Evolutionary conservation across 2,329 filamentous ascomycete species (phyloP).

Genomic region (Ceratocystis ficicola): DNA sequence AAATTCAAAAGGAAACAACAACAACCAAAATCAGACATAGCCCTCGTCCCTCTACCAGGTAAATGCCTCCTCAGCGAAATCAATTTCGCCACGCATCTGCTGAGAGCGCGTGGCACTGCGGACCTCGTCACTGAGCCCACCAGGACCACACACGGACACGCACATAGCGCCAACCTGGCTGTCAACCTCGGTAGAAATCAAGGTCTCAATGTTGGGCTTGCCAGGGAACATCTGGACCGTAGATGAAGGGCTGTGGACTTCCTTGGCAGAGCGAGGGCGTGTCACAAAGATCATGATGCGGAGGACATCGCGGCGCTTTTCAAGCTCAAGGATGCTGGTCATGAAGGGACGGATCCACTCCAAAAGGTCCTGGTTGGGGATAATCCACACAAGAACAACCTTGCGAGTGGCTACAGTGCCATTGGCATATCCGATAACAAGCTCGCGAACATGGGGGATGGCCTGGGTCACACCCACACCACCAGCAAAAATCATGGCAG

Average conservation of each 20-base stretch:
- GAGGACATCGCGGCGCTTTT: conserved; percentile 58
- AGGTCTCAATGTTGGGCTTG: conserved; percentile 58
- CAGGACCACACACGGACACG: conserved; percentile 63
- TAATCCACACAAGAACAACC: conserved; percentile 65
- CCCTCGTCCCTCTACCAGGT: conserved; percentile 35
- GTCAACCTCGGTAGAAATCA: conserved; percentile 62
- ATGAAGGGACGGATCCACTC: conserved; percentile 79
- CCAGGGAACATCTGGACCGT: conserved; percentile 80
- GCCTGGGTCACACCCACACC: conserved; percentile 74
- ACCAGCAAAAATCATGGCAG: conserved; percentile 65
- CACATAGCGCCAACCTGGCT: conserved; percentile 62
- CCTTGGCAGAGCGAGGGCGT: conserved; percentile 61
- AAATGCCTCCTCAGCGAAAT: conserved; percentile 72
- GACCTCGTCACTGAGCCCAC: conserved; percentile 63
- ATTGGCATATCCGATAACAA: conserved; percentile 55
- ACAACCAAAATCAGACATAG: not conserved
- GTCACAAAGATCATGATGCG: conserved; percentile 70
- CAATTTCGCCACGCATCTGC: conserved; percentile 54
- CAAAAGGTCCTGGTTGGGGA: conserved; percentile 66
- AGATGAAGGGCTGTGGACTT: conserved; percentile 64
- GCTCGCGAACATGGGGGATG: conserved; percentile 60
- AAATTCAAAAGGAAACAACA: conserved; percentile 12
- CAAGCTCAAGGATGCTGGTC: conserved; percentile 66
- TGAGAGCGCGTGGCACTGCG: conserved; percentile 52
- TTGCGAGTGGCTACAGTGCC: conserved; percentile 60